Evolutionary conservation across 371 early-diverging fungal genomes (phyloP).

Genomic region (Blakeslea trispora): DNA sequence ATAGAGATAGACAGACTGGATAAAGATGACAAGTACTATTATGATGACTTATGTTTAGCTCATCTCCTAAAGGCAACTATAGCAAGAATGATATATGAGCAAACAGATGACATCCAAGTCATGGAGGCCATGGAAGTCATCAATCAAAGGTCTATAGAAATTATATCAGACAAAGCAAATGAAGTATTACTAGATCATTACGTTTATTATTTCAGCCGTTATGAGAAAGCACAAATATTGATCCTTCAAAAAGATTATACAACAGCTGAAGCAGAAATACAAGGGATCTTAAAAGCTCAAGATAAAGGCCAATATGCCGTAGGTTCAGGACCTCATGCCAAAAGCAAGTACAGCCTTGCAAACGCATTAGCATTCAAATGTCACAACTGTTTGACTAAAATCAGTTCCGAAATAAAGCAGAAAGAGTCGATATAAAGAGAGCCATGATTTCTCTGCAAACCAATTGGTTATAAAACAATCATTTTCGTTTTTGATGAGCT

Average conservation of each 20-base stretch:
- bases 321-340: conserved; percentile 43
- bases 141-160: conserved; percentile 15
- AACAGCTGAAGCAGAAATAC: conserved; percentile 49
- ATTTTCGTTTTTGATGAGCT: too few species aligned
- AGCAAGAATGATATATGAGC: conserved; percentile 22
- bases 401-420: conserved; percentile 11
- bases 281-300: conserved; percentile 35
- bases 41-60: conserved; percentile 72
- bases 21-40: conserved; percentile 31
- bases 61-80: conserved; percentile 53
- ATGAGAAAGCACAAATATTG: conserved; percentile 56
- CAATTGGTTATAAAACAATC: too few species aligned
- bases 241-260: conserved; percentile 43
- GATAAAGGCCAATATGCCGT: conserved; percentile 39
- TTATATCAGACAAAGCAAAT: conserved; percentile 32
- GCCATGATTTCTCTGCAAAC: too few species aligned
- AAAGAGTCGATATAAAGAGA: too few species aligned
- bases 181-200: conserved; percentile 59
- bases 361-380: conserved; percentile 46
- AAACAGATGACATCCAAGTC: not conserved
- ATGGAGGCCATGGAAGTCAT: conserved; percentile 16
- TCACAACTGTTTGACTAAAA: conserved; percentile 38
- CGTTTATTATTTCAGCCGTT: conserved; percentile 59
- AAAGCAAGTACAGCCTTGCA: conserved; percentile 52
- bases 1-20: conserved; percentile 40